A percentile compares a stretch with the other conserved stretches of the same genome.
Evolutionary conservation across 805 yeast species (phyloP).

Genomic region (Saturnispora halmiae): DNA sequence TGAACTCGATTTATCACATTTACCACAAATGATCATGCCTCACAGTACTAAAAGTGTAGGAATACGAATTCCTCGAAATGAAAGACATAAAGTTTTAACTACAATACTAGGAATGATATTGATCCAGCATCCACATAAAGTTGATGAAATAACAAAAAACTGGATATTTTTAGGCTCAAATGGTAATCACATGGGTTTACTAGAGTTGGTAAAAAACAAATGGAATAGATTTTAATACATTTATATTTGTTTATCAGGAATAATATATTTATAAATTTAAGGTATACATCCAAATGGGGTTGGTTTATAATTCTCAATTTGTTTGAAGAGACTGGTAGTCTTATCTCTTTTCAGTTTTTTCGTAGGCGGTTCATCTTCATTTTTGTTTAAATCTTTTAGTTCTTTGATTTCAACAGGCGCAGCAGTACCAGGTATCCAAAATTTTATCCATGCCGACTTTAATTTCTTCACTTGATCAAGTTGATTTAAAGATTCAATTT

Average conservation of each 20-base stretch:
- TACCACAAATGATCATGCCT: slow-evolving; percentile 2
- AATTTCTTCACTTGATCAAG: slow-evolving; percentile 15
- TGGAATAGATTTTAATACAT: slow-evolving; percentile 2
- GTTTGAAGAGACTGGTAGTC: slow-evolving; percentile 13
- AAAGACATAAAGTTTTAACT: slow-evolving; percentile 18
- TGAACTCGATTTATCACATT: background rate
- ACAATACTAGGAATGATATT: slow-evolving; percentile 23
- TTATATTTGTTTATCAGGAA: background rate
- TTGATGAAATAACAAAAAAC: slow-evolving; percentile 21
- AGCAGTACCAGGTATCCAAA: slow-evolving; percentile 15
- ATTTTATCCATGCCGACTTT: slow-evolving; percentile 18
- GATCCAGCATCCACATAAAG: slow-evolving; percentile 17
- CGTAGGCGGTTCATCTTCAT: background rate
- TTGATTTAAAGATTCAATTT: background rate
- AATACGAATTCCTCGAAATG: slow-evolving; percentile 16
- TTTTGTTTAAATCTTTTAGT: slow-evolving; percentile 1
- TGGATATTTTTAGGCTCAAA: slow-evolving; percentile 23
- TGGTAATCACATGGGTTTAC: slow-evolving; percentile 23
- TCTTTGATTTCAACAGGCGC: slow-evolving; percentile 5
- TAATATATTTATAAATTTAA: background rate
- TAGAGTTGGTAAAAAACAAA: slow-evolving; percentile 17
- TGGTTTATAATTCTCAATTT: slow-evolving; percentile 38
- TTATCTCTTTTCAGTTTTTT: slow-evolving; percentile 6
- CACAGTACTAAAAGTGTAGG: background rate
- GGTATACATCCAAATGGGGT: slow-evolving; percentile 41